A percentile compares a stretch with the other conserved stretches of the same genome.
Conservation (phyloP, 495 filamentous ascomycete species). For the Niebla homalea region DNA sequence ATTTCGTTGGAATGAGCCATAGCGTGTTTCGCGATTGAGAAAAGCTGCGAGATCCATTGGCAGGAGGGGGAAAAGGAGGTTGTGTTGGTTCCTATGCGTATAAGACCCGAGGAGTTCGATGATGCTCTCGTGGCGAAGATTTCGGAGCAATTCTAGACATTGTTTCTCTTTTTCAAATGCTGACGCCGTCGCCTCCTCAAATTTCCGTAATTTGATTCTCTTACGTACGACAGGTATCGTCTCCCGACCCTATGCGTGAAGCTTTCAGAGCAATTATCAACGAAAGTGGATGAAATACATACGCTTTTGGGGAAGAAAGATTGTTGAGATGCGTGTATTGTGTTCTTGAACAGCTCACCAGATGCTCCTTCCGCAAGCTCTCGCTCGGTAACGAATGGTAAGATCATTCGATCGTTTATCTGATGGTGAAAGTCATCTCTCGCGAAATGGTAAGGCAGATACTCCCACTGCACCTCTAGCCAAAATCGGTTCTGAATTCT, state of each 20-base stretch:
- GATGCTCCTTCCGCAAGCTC: background rate
- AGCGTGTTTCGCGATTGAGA: background rate
- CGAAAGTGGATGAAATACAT: background rate
- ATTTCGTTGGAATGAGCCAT: background rate
- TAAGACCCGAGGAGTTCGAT: background rate
- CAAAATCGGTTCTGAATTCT: background rate
- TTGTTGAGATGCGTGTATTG: background rate
- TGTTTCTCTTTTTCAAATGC: background rate
- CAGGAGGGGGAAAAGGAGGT: background rate
- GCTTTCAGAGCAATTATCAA: background rate
- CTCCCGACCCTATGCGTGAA: background rate
- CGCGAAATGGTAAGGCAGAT: background rate
- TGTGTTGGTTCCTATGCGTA: background rate
- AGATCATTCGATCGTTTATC: background rate
- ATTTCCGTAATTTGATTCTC: background rate
- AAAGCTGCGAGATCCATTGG: constrained; percentile 1
- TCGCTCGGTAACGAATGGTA: background rate
- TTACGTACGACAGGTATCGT: background rate
- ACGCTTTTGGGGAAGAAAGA: background rate
- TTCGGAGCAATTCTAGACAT: background rate
- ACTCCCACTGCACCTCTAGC: background rate
- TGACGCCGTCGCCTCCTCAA: background rate
- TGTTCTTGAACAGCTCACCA: background rate
- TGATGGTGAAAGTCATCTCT: background rate
- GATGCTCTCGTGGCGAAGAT: background rate